Evolutionary conservation across 306 rosid species (phyloP), one percentile per base, ranked within the genome.

Genomic region (Rosa multiflora): DNA sequence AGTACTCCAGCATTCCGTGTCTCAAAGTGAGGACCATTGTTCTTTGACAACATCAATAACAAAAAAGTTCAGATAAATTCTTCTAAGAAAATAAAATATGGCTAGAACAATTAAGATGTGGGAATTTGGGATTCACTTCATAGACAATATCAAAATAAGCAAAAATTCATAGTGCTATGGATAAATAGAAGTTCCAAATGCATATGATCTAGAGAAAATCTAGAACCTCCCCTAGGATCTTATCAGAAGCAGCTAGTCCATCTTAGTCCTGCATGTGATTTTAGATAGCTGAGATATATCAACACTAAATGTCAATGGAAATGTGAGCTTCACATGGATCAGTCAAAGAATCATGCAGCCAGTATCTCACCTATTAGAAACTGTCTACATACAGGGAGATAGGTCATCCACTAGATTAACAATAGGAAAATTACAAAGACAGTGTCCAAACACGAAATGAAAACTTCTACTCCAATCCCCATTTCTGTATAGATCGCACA

Each of bases 1-100:
- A 89, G 79, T 68, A 94, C 89, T 26, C 98, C 98, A 4, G 82
- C 86, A 44, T 82, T 86, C 85, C 96, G 86, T 72, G 63, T 84
- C 89, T 94, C 98, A 47, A 86, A 94, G 70, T 89, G 98, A 15
- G 77, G 12, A 72, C 98, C 98, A 52, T 84, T 90, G 88, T 94
- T 94, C 98, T 94, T 76, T 74, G 72, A 74, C 29, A 29, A 58
- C 39, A 71, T 20, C 48, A 61, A 69, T 7, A 42, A 15, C 51
- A 76, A 70, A 70, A 67, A 76, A n/a, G 29, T 21, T 72, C 66
- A 80, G 67, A 62, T 20, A 51, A 64, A 47, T 23, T 12, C 15
- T 18, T 23, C 10, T 5, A 35, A 47, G 6, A 5, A 21, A 61
- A 10, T 44, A 12, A 4, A 77, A 18, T 13, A 7, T 39, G 74